Evolutionary conservation across 345 rosid genomes (phyloP).

Genomic region (Lepidium aucheri): DNA sequence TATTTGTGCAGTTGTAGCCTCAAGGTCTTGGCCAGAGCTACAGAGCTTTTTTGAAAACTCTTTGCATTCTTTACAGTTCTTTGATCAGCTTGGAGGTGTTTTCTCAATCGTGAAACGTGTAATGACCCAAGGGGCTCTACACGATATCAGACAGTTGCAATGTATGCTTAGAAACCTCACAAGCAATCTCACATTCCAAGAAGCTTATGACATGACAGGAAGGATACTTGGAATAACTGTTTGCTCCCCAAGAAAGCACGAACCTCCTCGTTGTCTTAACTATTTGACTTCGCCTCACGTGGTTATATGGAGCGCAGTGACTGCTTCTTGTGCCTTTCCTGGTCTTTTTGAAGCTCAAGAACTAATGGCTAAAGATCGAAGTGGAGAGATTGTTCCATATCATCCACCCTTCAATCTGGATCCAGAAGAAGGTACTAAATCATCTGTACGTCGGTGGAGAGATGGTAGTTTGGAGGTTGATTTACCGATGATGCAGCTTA

Average conservation of each 20-base stretch:
- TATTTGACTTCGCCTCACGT: slow-evolving; percentile 98
- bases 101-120: slow-evolving; percentile 77
- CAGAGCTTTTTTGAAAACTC: slow-evolving; percentile 89
- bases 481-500: slow-evolving; percentile 96
- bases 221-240: slow-evolving; percentile 91
- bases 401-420: slow-evolving; percentile 91
- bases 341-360: slow-evolving; percentile 99
- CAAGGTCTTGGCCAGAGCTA: slow-evolving; percentile 96
- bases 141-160: slow-evolving; percentile 84
- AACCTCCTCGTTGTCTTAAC: slow-evolving; percentile 97
- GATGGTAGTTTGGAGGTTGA: slow-evolving; percentile 99
- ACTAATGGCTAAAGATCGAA: slow-evolving; percentile 92
- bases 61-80: slow-evolving; percentile 71
- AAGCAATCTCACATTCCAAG: slow-evolving; percentile 94
- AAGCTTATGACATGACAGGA: slow-evolving; percentile 96
- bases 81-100: slow-evolving; percentile 89
- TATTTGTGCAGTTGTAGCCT: slow-evolving; percentile 74
- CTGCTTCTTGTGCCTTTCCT: slow-evolving; percentile 97
- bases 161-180: slow-evolving; percentile 87
- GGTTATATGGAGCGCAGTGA: slow-evolving; percentile 97
- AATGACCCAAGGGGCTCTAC: slow-evolving; percentile 83
- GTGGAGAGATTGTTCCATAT: slow-evolving; percentile 88
- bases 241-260: slow-evolving; percentile 98
- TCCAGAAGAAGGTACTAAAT: slow-evolving; percentile 63
- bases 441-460: slow-evolving; percentile 81